Percentiles rank a stretch among this genome's conserved stretches.
These are phyloP conservation scores for Trypanosoma lewisi DNA, from an alignment of 208 protist species.

Conservation along the genomic window DNA sequence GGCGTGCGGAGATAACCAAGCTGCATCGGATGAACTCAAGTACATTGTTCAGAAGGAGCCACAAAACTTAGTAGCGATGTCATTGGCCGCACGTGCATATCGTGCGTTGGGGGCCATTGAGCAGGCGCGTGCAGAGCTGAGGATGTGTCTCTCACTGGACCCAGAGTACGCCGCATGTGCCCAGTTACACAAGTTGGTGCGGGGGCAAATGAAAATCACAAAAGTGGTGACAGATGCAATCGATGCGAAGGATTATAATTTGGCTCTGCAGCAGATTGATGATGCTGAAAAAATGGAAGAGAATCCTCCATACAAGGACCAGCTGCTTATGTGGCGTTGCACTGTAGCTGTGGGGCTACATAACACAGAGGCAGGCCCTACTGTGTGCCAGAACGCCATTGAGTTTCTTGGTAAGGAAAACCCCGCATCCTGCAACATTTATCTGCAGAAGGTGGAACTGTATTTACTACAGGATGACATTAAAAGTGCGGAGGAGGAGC, in stretches of 20 bases:
- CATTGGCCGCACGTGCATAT: conserved; percentile 69
- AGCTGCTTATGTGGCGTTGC: conserved; percentile 77
- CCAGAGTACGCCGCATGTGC: conserved; percentile 82
- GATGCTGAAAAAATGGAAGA: conserved; percentile 44
- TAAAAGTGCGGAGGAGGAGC: conserved; percentile 48
- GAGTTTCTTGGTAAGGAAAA: conserved; percentile 40
- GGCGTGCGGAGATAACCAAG: conserved; percentile 42
- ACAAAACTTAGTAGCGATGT: conserved; percentile 71
- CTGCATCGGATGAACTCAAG: conserved; percentile 70
- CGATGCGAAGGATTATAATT: conserved; percentile 48
- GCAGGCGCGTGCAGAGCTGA: conserved; percentile 61
- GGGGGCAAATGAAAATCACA: conserved; percentile 56
- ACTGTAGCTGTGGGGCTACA: conserved; percentile 62
- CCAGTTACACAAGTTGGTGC: conserved; percentile 55
- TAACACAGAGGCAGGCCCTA: conserved; percentile 48
- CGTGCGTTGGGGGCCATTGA: conserved; percentile 72
- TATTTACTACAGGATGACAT: conserved; percentile 78
- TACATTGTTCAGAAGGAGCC: conserved; percentile 61
- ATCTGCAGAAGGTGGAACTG: conserved; percentile 70
- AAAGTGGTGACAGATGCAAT: conserved; percentile 32
- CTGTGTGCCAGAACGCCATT: conserved; percentile 45
- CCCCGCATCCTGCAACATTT: conserved; percentile 39
- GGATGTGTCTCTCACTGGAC: conserved; percentile 79
- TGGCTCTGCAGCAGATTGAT: conserved; percentile 42
- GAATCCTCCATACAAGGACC: conserved; percentile 57